Conservation (phyloP, 768 basidiomycete genomes). For the Lanmaoa pseudosensibilis region DNA sequence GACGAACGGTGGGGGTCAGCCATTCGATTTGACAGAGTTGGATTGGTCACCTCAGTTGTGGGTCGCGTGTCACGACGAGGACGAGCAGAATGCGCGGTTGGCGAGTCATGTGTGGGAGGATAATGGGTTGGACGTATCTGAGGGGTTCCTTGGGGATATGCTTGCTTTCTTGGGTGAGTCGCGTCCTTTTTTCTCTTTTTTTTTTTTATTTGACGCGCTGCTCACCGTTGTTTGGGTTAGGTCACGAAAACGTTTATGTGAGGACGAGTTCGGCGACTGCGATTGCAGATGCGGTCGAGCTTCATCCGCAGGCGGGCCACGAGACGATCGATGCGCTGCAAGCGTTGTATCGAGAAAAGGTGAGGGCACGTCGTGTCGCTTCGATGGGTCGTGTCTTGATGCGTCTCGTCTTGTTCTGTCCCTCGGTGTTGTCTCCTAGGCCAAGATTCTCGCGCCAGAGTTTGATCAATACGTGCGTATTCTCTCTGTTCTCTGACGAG, state of each 20-base stretch:
- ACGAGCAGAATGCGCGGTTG: slow-evolving; percentile 83
- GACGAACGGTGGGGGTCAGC: slow-evolving; percentile 44
- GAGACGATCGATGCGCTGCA: slow-evolving; percentile 54
- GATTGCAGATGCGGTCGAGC: slow-evolving; percentile 73
- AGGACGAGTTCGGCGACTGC: slow-evolving; percentile 69
- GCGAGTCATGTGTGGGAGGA: slow-evolving; percentile 91
- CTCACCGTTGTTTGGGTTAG: slow-evolving; percentile 37
- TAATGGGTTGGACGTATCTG: slow-evolving; percentile 87
- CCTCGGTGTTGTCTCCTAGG: slow-evolving; percentile 39
- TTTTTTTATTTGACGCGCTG: not conserved
- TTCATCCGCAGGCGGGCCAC: slow-evolving; percentile 60
- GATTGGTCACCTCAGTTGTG: slow-evolving; percentile 91
- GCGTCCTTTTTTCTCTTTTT: not conserved
- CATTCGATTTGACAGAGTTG: slow-evolving; percentile 90
- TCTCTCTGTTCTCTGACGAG: not conserved
- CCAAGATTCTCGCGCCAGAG: slow-evolving; percentile 84
- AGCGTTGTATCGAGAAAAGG: slow-evolving; percentile 83
- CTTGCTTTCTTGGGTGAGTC: slow-evolving; percentile 64
- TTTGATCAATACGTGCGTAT: slow-evolving; percentile 87
- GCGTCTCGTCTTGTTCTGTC: not conserved
- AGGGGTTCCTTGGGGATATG: slow-evolving; percentile 55
- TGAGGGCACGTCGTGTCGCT: slow-evolving; percentile 17
- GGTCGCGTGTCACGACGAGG: slow-evolving; percentile 85
- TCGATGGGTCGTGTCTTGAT: not conserved
- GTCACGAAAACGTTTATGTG: slow-evolving; percentile 78